Percentiles rank a stretch among this genome's conserved stretches.
Conservation (phyloP, 257 asterid genomes). For the Ilex asprella region DNA sequence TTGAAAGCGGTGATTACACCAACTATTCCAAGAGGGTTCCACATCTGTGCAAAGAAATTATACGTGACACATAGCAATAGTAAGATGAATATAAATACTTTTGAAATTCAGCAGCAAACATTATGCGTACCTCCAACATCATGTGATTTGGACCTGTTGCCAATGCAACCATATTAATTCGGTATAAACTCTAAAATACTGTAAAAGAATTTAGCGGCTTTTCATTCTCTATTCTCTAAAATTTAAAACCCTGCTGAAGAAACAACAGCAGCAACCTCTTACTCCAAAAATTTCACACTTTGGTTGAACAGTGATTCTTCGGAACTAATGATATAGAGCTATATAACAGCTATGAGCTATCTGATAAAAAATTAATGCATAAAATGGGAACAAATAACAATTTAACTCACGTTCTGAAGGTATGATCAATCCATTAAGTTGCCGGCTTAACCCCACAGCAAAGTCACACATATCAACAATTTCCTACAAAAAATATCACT, state of each 20-base stretch:
- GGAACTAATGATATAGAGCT: too few relatives aligned
- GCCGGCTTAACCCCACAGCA: constrained; percentile 99
- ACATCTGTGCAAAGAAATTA: constrained; percentile 49
- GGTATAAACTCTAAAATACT: constrained; percentile 8
- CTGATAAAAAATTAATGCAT: too few relatives aligned
- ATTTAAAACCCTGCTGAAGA: neutral
- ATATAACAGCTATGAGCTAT: too few relatives aligned
- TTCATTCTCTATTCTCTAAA: constrained; percentile 1
- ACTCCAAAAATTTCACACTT: neutral
- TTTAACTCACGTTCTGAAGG: constrained; percentile 91
- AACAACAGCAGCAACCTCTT: neutral
- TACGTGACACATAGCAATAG: constrained; percentile 7
- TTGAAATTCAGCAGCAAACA: constrained; percentile 11
- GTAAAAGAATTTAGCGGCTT: neutral
- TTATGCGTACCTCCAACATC: constrained; percentile 88
- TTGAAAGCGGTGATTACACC: constrained; percentile 97
- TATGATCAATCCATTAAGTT: constrained; percentile 90
- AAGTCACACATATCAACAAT: constrained; percentile 98
- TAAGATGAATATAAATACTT: neutral
- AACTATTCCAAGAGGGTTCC: constrained; percentile 98
- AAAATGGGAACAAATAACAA: neutral
- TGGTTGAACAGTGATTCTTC: too few relatives aligned
- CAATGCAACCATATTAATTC: constrained; percentile 11
- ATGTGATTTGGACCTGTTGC: constrained; percentile 89
- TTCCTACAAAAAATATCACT: constrained; percentile 51